Conservation (phyloP, 2,329 filamentous ascomycete species). For the Fusarium sambucinum region DNA sequence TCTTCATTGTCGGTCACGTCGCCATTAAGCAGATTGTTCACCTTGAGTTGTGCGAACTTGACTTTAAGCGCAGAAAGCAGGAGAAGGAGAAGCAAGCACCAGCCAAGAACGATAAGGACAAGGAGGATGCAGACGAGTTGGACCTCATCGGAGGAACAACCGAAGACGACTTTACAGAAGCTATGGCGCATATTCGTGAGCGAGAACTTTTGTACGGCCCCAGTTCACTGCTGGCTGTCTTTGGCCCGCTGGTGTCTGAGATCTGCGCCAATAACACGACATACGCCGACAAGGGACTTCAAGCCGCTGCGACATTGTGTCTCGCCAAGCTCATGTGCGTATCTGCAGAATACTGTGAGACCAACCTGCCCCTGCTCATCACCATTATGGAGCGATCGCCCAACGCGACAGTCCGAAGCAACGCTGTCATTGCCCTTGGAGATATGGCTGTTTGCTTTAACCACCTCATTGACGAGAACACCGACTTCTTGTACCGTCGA, state of each 20-base stretch:
- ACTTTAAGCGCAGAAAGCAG: constrained; percentile 96
- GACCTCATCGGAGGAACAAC: constrained; percentile 97
- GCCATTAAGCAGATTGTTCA: constrained; percentile 99
- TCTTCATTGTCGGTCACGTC: constrained; percentile 96
- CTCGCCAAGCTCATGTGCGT: constrained; percentile 99
- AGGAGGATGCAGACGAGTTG: constrained; percentile 84
- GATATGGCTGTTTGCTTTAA: constrained; percentile 99
- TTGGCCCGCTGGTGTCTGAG: constrained; percentile 91
- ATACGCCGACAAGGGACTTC: constrained; percentile 89
- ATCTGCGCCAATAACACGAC: constrained; percentile 95
- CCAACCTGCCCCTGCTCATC: constrained; percentile 91
- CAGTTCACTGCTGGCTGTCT: constrained; percentile 86
- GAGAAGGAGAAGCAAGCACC: constrained; percentile 79
- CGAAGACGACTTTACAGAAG: constrained; percentile 91
- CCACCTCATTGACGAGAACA: constrained; percentile 98
- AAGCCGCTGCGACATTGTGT: constrained; percentile 93
- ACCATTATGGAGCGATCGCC: constrained; percentile 97
- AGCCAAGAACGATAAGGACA: constrained; percentile 63
- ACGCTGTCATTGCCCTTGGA: constrained; percentile 94
- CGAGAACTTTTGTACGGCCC: constrained; percentile 85
- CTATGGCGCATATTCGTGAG: constrained; percentile 85
- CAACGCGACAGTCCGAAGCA: constrained; percentile 92
- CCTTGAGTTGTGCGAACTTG: constrained; percentile 94
- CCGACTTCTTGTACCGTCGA: constrained; percentile 94
- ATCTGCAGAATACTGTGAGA: constrained; percentile 94